Percentiles rank a stretch among this genome's conserved stretches.
These are phyloP conservation scores for Psilocybe subaeruginosa DNA, from an alignment of 768 basidiomycete species.

Conservation along the genomic window DNA sequence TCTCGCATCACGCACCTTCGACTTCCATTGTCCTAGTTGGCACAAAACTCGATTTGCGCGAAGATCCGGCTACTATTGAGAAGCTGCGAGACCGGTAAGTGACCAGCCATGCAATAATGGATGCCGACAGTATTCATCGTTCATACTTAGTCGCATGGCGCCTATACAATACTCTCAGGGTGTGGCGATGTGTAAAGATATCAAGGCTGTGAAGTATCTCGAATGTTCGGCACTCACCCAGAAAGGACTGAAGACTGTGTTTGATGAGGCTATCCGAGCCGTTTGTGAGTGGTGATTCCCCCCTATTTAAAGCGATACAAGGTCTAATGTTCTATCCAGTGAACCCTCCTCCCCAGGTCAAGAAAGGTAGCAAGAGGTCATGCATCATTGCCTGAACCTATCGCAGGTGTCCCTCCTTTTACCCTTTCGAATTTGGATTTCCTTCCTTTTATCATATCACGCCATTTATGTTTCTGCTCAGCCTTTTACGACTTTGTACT, in stretches of 20 bases:
- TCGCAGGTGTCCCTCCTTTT: constrained; percentile 10
- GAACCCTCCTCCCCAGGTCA: constrained; percentile 69
- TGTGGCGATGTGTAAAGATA: constrained; percentile 88
- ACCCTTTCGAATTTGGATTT: constrained; percentile 26
- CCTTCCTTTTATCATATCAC: constrained; percentile 31
- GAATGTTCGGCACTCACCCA: constrained; percentile 97
- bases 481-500: constrained; percentile 64
- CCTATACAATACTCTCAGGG: constrained; percentile 94
- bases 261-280: constrained; percentile 97
- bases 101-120: not conserved
- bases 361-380: constrained; percentile 52
- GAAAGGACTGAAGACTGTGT: constrained; percentile 98
- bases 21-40: constrained; percentile 94
- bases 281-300: constrained; percentile 67
- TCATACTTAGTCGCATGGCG: constrained; percentile 74
- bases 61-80: constrained; percentile 91
- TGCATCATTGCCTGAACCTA: constrained; percentile 75
- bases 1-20: constrained; percentile 95
- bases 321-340: constrained; percentile 43
- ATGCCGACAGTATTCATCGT: constrained; percentile 8
- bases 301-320: not conserved
- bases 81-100: constrained; percentile 87
- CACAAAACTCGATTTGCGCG: constrained; percentile 96
- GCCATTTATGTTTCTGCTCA: constrained; percentile 70
- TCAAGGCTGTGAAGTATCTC: constrained; percentile 94